Conservation (phyloP, 305 asterid genomes). For the Solanum hybrid region DNA sequence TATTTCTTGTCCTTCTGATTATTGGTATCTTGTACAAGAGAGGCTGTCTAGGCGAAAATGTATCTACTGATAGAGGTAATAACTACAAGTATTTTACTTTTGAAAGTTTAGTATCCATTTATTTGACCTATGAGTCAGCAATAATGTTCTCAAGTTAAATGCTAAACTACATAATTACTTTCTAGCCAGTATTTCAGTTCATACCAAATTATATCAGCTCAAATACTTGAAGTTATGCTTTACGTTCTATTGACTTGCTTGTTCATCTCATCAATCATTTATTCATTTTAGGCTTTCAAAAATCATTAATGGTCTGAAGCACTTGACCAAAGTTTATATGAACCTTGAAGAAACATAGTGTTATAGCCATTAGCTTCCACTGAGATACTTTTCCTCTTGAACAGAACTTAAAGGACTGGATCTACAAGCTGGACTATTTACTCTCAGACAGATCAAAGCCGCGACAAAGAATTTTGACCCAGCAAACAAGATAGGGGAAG, state of each 20-base stretch:
- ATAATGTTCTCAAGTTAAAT: not conserved
- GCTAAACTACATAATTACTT: not conserved
- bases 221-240: not conserved
- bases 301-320: not conserved
- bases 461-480: slow-evolving; percentile 86
- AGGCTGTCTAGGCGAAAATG: slow-evolving; percentile 45
- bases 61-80: slow-evolving; percentile 50
- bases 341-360: not conserved
- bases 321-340: not conserved
- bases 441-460: slow-evolving; percentile 67
- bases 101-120: not conserved
- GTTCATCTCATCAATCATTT: not conserved
- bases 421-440: slow-evolving; percentile 76
- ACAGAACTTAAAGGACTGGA: slow-evolving; percentile 83
- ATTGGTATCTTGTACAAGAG: slow-evolving; percentile 32
- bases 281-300: not conserved
- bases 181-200: not conserved
- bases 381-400: not conserved
- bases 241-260: not conserved
- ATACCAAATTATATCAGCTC: not conserved
- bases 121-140: not conserved
- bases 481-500: slow-evolving; percentile 85
- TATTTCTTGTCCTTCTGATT: slow-evolving; percentile 33
- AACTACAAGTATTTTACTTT: not conserved
- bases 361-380: not conserved